Percentiles rank a stretch among this genome's conserved stretches.
Evolutionary conservation across 179 eudicot genomes (phyloP).

Genomic region (Vitellaria paradoxa): DNA sequence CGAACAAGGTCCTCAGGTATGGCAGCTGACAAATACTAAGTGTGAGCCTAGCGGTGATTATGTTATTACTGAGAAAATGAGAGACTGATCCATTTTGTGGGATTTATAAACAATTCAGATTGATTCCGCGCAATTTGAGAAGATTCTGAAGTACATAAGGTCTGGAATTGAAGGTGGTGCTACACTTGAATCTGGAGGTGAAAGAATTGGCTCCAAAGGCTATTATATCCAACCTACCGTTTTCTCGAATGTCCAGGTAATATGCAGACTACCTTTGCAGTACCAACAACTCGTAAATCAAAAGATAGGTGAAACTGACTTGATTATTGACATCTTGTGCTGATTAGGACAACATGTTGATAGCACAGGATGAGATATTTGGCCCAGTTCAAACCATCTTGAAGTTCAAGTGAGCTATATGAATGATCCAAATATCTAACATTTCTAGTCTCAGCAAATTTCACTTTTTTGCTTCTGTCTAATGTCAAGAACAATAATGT

Average conservation of each 20-base stretch:
- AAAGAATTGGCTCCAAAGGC: constrained; percentile 58
- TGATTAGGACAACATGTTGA: constrained; percentile 54
- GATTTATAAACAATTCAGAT: constrained; percentile 29
- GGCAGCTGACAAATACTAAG: background rate
- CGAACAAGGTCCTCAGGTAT: constrained; percentile 71
- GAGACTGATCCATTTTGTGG: background rate
- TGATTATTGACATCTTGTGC: background rate
- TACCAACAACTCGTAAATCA: background rate
- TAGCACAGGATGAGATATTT: constrained; percentile 67
- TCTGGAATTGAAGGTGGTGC: constrained; percentile 68
- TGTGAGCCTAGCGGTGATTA: background rate
- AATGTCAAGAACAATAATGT: background rate
- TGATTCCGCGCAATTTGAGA: constrained; percentile 63
- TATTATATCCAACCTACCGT: constrained; percentile 76
- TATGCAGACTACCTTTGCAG: background rate
- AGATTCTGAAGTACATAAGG: constrained; percentile 61
- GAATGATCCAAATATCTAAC: constrained; percentile 7
- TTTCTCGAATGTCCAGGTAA: constrained; percentile 67
- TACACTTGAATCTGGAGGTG: constrained; percentile 74
- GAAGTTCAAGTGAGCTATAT: constrained; percentile 49
- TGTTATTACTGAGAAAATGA: background rate
- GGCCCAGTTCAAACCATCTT: constrained; percentile 73
- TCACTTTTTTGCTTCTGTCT: background rate
- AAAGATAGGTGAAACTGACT: background rate
- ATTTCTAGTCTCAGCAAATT: background rate